A percentile compares a stretch with the other conserved stretches of the same genome.
Evolutionary conservation across 164 flowering plant genomes (phyloP).

Genomic region (Litsea cubeba): DNA sequence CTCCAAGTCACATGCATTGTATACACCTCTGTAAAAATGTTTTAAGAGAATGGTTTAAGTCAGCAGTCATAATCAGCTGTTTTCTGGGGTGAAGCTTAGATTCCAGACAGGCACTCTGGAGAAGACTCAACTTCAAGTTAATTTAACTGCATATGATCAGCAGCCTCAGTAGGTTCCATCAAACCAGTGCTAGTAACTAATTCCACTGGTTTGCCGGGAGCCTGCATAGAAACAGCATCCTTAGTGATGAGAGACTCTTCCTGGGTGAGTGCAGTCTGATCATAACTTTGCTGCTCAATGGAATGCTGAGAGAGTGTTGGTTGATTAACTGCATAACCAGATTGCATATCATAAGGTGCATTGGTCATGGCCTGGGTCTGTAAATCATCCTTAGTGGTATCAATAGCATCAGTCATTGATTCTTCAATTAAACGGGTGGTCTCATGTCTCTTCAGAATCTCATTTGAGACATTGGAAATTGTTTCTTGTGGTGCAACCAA

Average conservation of each 20-base stretch:
- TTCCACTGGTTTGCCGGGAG: neutral
- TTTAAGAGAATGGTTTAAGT: neutral
- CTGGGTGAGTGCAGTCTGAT: neutral
- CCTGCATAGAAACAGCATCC: neutral
- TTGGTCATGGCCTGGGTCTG: neutral
- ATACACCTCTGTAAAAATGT: neutral
- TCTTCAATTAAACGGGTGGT: neutral
- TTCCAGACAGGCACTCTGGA: neutral
- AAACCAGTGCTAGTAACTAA: neutral
- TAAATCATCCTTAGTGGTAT: neutral
- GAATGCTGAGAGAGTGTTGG: neutral
- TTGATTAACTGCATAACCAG: neutral
- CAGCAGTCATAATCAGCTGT: neutral
- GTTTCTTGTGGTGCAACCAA: neutral
- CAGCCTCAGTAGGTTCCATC: neutral
- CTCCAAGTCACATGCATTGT: neutral
- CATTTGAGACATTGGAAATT: constrained; percentile 2
- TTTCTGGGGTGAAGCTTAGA: neutral
- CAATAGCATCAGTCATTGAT: constrained; percentile 4
- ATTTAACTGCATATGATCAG: no score
- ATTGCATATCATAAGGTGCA: neutral
- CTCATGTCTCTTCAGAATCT: constrained; percentile 12
- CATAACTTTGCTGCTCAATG: neutral
- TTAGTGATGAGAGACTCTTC: neutral
- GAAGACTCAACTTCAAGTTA: neutral